These are phyloP conservation scores for Salix brachista DNA, from an alignment of 345 rosid species.

Conservation along the genomic window DNA sequence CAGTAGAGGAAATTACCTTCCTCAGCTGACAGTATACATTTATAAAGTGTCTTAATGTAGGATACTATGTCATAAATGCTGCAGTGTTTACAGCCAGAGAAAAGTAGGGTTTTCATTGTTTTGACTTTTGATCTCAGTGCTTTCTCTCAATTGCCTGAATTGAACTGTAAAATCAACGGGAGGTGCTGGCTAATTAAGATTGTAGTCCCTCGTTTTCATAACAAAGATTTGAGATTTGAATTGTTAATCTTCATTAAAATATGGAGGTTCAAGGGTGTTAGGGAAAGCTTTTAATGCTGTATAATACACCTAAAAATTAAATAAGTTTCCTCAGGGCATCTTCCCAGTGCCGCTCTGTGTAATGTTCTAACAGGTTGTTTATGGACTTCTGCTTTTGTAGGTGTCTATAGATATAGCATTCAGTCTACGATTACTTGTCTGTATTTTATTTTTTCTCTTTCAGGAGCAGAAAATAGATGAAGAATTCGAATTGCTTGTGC, in stretches of 20 bases:
- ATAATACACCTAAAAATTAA: background rate
- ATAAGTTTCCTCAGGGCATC: background rate
- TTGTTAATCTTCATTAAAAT: background rate
- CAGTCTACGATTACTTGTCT: background rate
- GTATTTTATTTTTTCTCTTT: background rate
- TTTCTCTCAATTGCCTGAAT: background rate
- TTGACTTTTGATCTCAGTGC: background rate
- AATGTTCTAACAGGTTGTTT: background rate
- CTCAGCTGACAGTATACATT: background rate
- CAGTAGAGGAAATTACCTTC: background rate
- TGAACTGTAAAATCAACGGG: background rate
- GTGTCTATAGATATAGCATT: background rate
- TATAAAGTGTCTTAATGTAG: background rate
- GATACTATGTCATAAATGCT: background rate
- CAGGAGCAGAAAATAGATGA: slow-evolving; percentile 77
- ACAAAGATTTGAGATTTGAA: background rate
- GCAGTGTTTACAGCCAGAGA: background rate
- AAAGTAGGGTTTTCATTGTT: background rate
- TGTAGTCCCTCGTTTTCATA: too few relatives aligned
- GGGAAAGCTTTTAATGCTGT: background rate
- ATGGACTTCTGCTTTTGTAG: background rate
- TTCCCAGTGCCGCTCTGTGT: background rate
- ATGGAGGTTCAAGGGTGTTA: background rate
- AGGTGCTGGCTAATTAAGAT: background rate
- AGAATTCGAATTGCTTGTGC: slow-evolving; percentile 77